A percentile compares a stretch with the other conserved stretches of the same genome.
These are phyloP conservation scores for Pythium dissotocum DNA, from an alignment of 352 stramenopile species.

Conservation along the genomic window DNA sequence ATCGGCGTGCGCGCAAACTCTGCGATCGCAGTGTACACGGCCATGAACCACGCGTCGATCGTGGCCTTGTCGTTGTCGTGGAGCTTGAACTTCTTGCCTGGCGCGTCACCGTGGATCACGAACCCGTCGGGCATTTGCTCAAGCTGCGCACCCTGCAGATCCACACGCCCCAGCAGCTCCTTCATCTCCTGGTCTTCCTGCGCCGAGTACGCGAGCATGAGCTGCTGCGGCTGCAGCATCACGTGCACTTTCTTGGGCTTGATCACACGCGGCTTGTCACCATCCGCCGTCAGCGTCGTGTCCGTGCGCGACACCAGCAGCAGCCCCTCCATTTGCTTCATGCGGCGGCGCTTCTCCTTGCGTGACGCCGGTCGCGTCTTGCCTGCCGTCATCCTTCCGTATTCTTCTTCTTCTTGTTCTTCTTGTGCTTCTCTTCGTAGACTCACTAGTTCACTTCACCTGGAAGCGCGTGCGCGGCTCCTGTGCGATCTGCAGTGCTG, in stretches of 20 bases:
- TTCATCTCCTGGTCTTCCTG: conserved; percentile 77
- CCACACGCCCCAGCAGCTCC: conserved; percentile 55
- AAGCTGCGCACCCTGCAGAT: conserved; percentile 60
- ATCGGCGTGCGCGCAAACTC: conserved; percentile 56
- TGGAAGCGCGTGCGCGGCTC: not conserved
- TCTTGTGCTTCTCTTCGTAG: not conserved
- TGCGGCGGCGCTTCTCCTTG: conserved; percentile 56
- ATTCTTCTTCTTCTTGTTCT: conserved; percentile 20
- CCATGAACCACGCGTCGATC: conserved; percentile 79
- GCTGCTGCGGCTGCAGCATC: conserved; percentile 65
- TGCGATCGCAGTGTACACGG: conserved; percentile 73
- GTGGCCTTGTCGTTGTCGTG: conserved; percentile 78
- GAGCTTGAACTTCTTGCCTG: conserved; percentile 68
- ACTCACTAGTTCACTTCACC: not conserved
- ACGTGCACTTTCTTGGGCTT: conserved; percentile 59
- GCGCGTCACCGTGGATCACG: conserved; percentile 59
- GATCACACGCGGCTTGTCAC: conserved; percentile 26
- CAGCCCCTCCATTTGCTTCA: conserved; percentile 85
- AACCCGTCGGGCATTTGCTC: conserved; percentile 76
- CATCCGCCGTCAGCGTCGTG: not conserved
- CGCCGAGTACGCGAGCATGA: conserved; percentile 67
- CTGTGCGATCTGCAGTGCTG: not conserved
- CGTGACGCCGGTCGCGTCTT: conserved; percentile 10
- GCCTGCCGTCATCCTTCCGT: conserved; percentile 35
- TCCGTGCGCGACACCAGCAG: conserved; percentile 57